These are phyloP conservation scores for Tephrocybe sp. DNA, from an alignment of 768 basidiomycete genomes.

Conservation along the genomic window DNA sequence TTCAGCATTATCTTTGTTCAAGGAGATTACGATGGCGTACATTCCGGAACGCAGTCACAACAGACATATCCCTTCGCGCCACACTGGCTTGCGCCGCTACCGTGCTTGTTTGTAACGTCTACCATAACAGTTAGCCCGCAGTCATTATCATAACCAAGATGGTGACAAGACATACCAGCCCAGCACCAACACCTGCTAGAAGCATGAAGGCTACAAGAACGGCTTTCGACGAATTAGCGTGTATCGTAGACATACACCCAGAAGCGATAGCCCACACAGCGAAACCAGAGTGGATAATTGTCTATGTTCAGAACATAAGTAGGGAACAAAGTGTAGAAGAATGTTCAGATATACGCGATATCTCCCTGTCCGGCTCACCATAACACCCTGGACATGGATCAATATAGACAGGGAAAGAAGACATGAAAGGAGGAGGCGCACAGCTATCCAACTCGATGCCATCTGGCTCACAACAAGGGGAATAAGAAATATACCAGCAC, in stretches of 20 bases:
- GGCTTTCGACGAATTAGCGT: slow-evolving; percentile 42
- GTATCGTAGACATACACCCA: slow-evolving; percentile 69
- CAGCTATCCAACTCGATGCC: slow-evolving; percentile 51
- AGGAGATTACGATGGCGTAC: slow-evolving; percentile 27
- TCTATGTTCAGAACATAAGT: slow-evolving; percentile 26
- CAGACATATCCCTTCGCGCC: slow-evolving; percentile 69
- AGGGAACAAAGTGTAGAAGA: slow-evolving; percentile 6
- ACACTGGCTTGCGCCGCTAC: slow-evolving; percentile 77
- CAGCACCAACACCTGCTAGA: slow-evolving; percentile 59
- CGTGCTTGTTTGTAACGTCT: slow-evolving; percentile 65
- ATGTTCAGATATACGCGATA: slow-evolving; percentile 45
- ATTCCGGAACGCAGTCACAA: slow-evolving; percentile 69
- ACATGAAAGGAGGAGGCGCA: slow-evolving; percentile 26
- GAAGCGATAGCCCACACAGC: slow-evolving; percentile 67
- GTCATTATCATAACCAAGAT: no score
- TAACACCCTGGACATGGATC: slow-evolving; percentile 55
- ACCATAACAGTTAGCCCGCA: no score
- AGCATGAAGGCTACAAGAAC: slow-evolving; percentile 62
- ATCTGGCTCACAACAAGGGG: slow-evolving; percentile 70
- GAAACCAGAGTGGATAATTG: slow-evolving; percentile 64
- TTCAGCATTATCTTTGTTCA: neutral
- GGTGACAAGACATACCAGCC: slow-evolving; percentile 42
- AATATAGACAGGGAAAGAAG: neutral
- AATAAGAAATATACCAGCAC: slow-evolving; percentile 58
- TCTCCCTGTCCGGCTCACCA: slow-evolving; percentile 63